Percentiles rank a stretch among this genome's conserved stretches.
Evolutionary conservation across 768 basidiomycete genomes (phyloP).

Genomic region (Gloeophyllum trabeum): DNA sequence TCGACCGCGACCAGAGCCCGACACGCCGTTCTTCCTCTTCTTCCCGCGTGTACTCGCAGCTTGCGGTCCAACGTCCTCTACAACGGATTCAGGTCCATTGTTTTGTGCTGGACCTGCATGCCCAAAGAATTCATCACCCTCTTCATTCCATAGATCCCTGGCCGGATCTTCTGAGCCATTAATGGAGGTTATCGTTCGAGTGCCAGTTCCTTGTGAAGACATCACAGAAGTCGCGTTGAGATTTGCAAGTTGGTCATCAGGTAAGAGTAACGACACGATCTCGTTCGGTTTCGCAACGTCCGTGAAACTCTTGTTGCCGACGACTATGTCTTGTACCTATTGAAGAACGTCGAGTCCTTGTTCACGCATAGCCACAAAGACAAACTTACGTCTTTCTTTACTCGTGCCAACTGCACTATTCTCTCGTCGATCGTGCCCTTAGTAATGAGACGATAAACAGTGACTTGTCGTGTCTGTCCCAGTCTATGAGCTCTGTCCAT

Average conservation of each 20-base stretch:
- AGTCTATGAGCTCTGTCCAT: conserved; percentile 98
- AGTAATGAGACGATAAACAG: conserved; percentile 90
- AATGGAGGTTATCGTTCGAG: conserved; percentile 21
- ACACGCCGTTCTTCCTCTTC: conserved; percentile 9
- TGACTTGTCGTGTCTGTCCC: conserved; percentile 94
- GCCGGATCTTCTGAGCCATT: conserved; percentile 25
- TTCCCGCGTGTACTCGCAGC: conserved; percentile 20
- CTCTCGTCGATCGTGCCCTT: conserved; percentile 94
- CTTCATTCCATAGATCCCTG: conserved; percentile 76
- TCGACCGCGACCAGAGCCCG: neutral
- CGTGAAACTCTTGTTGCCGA: conserved; percentile 91
- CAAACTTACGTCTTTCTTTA: conserved; percentile 83
- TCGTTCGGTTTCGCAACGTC: conserved; percentile 93
- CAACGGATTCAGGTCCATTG: conserved; percentile 6
- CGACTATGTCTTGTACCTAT: conserved; percentile 97
- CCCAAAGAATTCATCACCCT: conserved; percentile 81
- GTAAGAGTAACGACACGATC: conserved; percentile 88
- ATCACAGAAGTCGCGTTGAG: conserved; percentile 36
- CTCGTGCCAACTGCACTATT: conserved; percentile 89
- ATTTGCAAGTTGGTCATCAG: conserved; percentile 84
- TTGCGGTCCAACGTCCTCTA: conserved; percentile 1
- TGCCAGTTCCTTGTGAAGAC: conserved; percentile 22
- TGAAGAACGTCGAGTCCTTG: conserved; percentile 2
- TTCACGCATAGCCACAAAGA: conserved; percentile 4
- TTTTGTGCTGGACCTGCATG: conserved; percentile 27